These are phyloP conservation scores for Stentor coeruleus DNA, from an alignment of 73 alveolate species.

Conservation along the genomic window DNA sequence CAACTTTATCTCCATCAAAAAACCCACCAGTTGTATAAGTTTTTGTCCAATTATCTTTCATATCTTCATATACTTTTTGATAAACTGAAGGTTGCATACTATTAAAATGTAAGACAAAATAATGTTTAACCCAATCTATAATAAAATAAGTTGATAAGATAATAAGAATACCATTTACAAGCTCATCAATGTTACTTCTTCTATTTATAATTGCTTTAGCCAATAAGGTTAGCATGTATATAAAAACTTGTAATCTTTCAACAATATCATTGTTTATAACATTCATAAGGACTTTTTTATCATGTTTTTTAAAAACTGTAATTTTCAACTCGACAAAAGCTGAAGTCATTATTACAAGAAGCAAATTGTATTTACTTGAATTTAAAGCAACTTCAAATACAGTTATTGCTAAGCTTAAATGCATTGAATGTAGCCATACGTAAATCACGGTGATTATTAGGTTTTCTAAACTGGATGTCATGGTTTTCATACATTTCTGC, in stretches of 20 bases:
- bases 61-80: not conserved
- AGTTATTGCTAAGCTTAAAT: not conserved
- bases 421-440: not conserved
- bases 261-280: not conserved
- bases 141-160: not conserved
- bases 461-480: not conserved
- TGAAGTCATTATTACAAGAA: not conserved
- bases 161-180: not conserved
- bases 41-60: slow-evolving; percentile 1
- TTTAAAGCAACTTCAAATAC: slow-evolving; percentile 16
- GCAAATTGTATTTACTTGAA: not conserved
- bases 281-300: not conserved
- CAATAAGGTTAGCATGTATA: not conserved
- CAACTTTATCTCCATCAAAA: not conserved
- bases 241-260: slow-evolving; percentile 4
- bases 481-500: not conserved
- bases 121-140: slow-evolving; percentile 19
- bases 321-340: slow-evolving; percentile 16
- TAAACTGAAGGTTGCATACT: not conserved
- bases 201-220: not conserved
- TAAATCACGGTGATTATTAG: not conserved
- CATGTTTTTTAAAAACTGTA: slow-evolving; percentile 14
- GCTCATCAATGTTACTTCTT: not conserved
- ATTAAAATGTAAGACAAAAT: not conserved
- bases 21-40: not conserved